Percentiles rank a stretch among this genome's conserved stretches.
Conservation (phyloP, 2,329 filamentous ascomycete genomes). For the Sporothrix sp. region DNA sequence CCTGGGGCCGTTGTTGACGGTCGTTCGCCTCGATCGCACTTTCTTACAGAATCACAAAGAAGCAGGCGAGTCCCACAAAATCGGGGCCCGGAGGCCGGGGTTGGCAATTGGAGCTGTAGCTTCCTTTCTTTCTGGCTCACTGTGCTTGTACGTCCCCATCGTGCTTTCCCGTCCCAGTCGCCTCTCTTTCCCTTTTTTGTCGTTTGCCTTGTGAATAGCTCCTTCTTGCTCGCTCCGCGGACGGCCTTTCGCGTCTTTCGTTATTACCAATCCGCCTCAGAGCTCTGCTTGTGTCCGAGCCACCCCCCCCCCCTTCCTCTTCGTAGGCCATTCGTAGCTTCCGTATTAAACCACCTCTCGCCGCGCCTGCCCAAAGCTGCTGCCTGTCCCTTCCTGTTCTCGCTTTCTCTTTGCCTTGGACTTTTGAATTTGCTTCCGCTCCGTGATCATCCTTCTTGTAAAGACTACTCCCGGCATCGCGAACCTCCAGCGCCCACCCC, state of each 20-base stretch:
- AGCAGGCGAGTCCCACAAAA: neutral
- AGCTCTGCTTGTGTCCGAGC: neutral
- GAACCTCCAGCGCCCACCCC: neutral
- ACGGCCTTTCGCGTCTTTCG: conserved; percentile 3
- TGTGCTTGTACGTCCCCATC: neutral
- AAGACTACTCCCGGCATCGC: neutral
- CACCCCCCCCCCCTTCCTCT: neutral
- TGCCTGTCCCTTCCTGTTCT: neutral
- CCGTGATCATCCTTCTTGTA: neutral
- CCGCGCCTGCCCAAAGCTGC: neutral
- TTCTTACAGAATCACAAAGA: neutral
- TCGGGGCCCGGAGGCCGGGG: conserved; percentile 6
- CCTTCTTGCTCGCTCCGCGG: neutral
- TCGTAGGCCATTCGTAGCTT: conserved; percentile 4
- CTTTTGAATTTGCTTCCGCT: neutral
- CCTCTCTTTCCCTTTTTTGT: conserved; percentile 5
- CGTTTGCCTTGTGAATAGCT: conserved; percentile 6
- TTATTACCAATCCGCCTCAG: conserved; percentile 6
- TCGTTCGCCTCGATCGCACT: neutral
- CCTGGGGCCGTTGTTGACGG: neutral
- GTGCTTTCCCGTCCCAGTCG: neutral
- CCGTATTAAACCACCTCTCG: neutral
- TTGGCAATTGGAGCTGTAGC: no score
- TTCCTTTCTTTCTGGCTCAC: no score
- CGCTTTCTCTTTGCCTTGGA: neutral